phyloP scores from a whole-genome alignment of 1,284 basidiomycete genomes.

The Microbotryomycetes sp. region DNA sequence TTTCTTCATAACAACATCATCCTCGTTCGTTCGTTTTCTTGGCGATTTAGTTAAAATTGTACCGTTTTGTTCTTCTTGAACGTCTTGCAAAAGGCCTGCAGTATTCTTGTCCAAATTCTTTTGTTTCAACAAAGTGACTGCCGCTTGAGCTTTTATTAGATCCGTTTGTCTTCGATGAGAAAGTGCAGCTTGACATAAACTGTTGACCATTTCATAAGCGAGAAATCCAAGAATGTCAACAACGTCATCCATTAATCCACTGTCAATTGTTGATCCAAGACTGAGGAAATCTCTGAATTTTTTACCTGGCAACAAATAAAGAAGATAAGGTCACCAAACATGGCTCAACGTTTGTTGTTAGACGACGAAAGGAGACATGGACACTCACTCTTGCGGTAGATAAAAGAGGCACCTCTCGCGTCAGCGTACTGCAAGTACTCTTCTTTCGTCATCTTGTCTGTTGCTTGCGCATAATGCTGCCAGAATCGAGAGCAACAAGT shows the following conservation, averaged over 20 bases:
- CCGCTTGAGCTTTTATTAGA: neutral
- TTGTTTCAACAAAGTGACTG: neutral
- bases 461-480: constrained; percentile 89
- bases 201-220: constrained; percentile 93
- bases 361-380: neutral
- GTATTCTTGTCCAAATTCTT: constrained; percentile 48
- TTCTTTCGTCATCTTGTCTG: constrained; percentile 89
- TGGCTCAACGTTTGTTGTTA: neutral
- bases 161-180: constrained; percentile 65
- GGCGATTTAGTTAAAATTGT: neutral
- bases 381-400: constrained; percentile 77
- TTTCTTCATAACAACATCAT: neutral
- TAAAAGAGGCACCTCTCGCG: constrained; percentile 94
- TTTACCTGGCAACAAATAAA: constrained; percentile 55
- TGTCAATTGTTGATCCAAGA: constrained; percentile 78
- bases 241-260: constrained; percentile 89
- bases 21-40: neutral
- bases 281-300: constrained; percentile 94
- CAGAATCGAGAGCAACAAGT: constrained; percentile 4
- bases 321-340: neutral
- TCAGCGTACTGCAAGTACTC: constrained; percentile 97
- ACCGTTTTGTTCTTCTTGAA: neutral
- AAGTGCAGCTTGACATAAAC: constrained; percentile 77
- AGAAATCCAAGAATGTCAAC: constrained; percentile 95
- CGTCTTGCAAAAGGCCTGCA: neutral